These are phyloP conservation scores for Aspergillus sp. DNA, from an alignment of 2,329 filamentous ascomycete species.

Conservation along the genomic window DNA sequence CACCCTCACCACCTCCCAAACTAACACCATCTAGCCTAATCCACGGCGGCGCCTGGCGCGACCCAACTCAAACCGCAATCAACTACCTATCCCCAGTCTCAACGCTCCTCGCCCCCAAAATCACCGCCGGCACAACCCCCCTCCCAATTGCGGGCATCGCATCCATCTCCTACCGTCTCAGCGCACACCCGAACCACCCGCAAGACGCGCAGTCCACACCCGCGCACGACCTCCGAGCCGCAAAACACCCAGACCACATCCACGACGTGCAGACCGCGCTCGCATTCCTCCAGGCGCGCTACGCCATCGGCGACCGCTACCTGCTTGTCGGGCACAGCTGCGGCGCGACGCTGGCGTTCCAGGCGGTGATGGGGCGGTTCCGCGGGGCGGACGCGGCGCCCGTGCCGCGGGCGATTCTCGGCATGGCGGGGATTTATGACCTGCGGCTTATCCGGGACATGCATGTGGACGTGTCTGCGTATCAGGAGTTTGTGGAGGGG, in stretches of 20 bases:
- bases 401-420: constrained; percentile 38
- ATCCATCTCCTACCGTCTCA: constrained; percentile 49
- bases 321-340: constrained; percentile 48
- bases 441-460: constrained; percentile 35
- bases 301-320: constrained; percentile 39
- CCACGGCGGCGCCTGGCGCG: constrained; percentile 52
- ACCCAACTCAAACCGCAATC: constrained; percentile 39
- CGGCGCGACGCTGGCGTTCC: constrained; percentile 47
- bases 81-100: constrained; percentile 35
- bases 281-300: constrained; percentile 40
- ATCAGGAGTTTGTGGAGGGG: constrained; percentile 41
- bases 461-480: constrained; percentile 30
- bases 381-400: constrained; percentile 13
- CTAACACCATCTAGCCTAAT: constrained; percentile 36
- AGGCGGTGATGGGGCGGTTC: constrained; percentile 39
- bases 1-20: not conserved
- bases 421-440: constrained; percentile 48
- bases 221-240: constrained; percentile 30
- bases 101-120: constrained; percentile 26
- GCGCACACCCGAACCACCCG: constrained; percentile 40
- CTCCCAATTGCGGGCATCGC: constrained; percentile 41
- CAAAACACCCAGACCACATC: constrained; percentile 47
- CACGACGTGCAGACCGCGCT: constrained; percentile 42
- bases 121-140: constrained; percentile 6
- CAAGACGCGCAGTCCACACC: constrained; percentile 32